A percentile compares a stretch with the other conserved stretches of the same genome.
Evolutionary conservation across 139 green algal species (phyloP).

Genomic region (Tetradesmus obliquus): DNA sequence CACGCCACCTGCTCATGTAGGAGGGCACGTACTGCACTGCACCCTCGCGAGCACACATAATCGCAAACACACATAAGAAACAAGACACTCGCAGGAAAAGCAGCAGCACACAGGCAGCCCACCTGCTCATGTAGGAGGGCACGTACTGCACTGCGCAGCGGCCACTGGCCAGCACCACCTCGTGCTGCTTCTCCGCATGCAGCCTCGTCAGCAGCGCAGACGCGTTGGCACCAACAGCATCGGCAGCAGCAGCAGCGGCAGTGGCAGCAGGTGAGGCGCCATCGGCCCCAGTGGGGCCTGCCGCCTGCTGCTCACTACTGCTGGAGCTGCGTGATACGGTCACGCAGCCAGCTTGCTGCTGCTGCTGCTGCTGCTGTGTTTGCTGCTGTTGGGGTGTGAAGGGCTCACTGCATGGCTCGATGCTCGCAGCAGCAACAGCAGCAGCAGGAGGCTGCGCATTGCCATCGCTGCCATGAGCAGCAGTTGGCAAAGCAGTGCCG

Average conservation of each 20-base stretch:
- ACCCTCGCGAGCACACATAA: no score
- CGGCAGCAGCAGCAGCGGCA: no score
- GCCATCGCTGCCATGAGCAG: neutral
- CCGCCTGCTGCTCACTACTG: neutral
- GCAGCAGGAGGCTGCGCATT: neutral
- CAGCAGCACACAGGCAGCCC: neutral
- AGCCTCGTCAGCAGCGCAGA: neutral
- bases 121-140: constrained; percentile 16
- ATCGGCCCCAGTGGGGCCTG: neutral
- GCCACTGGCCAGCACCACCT: constrained; percentile 8
- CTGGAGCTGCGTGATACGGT: neutral
- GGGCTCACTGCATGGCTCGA: neutral
- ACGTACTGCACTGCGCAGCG: constrained; percentile 7
- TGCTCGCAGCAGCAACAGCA: neutral
- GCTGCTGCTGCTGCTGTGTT: neutral
- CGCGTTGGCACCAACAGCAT: neutral
- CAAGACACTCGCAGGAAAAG: neutral
- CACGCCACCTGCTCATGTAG: no score
- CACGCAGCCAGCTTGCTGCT: neutral
- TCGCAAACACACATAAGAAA: no score
- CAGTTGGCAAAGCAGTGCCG: no score
- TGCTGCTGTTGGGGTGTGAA: neutral
- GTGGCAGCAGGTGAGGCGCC: neutral
- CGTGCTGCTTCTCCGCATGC: neutral
- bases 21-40: neutral